Evolutionary conservation across 768 basidiomycete species (phyloP).

Genomic region (Suillus decipiens): DNA sequence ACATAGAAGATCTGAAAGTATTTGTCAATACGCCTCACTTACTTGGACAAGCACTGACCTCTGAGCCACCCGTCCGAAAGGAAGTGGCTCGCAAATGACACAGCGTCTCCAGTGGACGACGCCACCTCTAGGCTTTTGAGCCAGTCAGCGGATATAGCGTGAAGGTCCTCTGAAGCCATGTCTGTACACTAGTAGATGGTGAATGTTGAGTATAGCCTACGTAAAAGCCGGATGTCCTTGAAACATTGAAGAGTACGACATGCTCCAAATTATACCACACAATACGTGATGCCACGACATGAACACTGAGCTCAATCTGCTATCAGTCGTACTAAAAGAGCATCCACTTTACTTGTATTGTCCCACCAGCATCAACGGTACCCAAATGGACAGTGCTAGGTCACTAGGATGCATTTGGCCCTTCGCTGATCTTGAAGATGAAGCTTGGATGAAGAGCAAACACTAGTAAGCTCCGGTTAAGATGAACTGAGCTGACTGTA

Average conservation of each 20-base stretch:
- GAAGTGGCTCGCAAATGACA: neutral
- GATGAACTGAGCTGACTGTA: too few relatives aligned
- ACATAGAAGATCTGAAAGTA: neutral
- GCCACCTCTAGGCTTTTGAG: neutral
- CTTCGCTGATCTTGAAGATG: neutral
- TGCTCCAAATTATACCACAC: neutral
- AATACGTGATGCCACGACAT: neutral
- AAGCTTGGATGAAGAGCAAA: neutral
- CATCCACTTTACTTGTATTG: neutral
- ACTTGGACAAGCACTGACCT: neutral
- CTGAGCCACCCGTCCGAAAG: conserved; percentile 3
- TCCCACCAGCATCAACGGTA: neutral
- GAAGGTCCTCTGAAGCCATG: neutral
- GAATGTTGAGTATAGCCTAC: neutral
- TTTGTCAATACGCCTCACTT: neutral
- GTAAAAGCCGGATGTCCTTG: neutral
- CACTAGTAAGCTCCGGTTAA: too few relatives aligned
- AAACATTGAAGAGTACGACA: neutral
- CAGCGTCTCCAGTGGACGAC: neutral
- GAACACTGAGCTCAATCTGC: neutral
- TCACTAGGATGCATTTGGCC: neutral
- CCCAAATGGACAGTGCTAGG: neutral
- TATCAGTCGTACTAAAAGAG: neutral
- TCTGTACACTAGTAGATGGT: neutral
- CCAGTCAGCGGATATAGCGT: neutral